Evolutionary conservation across 805 yeast genomes (phyloP).

Genomic region (Yarrowia sp.): DNA sequence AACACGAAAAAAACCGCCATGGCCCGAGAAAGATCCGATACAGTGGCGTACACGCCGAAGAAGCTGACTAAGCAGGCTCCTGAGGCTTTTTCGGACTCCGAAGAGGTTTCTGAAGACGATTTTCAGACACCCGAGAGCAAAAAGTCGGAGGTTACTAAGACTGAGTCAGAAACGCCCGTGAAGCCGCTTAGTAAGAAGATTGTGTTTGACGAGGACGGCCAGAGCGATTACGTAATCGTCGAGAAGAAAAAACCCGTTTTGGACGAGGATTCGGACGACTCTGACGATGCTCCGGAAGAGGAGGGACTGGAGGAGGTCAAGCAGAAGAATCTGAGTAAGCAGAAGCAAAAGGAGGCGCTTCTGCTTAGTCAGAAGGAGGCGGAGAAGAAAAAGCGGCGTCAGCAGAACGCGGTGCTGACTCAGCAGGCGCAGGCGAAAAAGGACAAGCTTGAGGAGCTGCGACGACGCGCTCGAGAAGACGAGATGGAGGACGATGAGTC

Average conservation of each 20-base stretch:
- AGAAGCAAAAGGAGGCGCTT: conserved; percentile 24
- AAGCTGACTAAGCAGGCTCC: not conserved
- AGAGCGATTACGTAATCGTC: not conserved
- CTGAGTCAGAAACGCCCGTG: not conserved
- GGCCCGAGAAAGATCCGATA: conserved; percentile 11
- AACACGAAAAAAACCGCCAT: too few species aligned
- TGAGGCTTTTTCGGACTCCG: not conserved
- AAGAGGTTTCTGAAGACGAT: not conserved
- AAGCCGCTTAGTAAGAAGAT: not conserved
- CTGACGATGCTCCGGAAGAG: conserved; percentile 42
- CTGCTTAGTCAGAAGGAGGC: conserved; percentile 26
- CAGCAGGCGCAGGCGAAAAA: conserved; percentile 31
- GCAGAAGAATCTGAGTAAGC: conserved; percentile 18
- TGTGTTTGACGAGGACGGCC: conserved; percentile 9
- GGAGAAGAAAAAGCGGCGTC: conserved; percentile 36
- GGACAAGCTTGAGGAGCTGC: conserved; percentile 22
- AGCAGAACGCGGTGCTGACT: conserved; percentile 34
- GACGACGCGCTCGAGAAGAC: conserved; percentile 29
- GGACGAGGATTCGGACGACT: conserved; percentile 28
- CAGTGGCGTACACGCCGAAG: conserved; percentile 15
- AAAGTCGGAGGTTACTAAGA: not conserved
- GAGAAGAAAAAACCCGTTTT: not conserved
- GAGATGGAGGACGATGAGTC: conserved; percentile 33
- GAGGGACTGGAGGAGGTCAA: conserved; percentile 34
- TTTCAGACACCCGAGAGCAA: not conserved